phyloP scores from a whole-genome alignment of 2,329 filamentous ascomycete species.

The Macrophomina phaseolina region DNA sequence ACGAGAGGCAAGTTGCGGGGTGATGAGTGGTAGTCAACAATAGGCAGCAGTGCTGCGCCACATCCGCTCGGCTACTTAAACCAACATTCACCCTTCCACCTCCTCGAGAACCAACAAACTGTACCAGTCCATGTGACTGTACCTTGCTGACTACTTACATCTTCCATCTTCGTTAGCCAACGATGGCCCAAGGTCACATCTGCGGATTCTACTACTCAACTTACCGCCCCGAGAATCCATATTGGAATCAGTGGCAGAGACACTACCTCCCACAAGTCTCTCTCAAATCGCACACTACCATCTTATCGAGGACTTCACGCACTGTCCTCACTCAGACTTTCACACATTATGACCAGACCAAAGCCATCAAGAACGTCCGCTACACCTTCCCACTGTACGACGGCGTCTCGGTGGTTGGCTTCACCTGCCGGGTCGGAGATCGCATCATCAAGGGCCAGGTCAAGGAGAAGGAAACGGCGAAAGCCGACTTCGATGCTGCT shows the following conservation, averaged over 20 bases:
- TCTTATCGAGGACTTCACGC: constrained; percentile 61
- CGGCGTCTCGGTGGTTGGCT: constrained; percentile 71
- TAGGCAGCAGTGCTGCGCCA: constrained; percentile 17
- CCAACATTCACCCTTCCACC: not conserved
- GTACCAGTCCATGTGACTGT: no score
- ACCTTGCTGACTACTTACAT: no score
- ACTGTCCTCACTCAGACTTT: constrained; percentile 66
- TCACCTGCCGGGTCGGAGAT: constrained; percentile 67
- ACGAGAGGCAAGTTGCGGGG: not conserved
- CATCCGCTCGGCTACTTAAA: not conserved
- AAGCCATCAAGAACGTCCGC: constrained; percentile 59
- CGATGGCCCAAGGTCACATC: constrained; percentile 18
- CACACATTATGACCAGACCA: constrained; percentile 58
- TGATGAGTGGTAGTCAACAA: not conserved
- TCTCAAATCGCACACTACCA: constrained; percentile 64
- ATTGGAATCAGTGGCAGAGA: constrained; percentile 27
- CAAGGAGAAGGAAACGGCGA: constrained; percentile 68
- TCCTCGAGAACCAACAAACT: not conserved
- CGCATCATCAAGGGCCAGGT: constrained; percentile 69
- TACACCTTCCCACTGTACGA: constrained; percentile 77
- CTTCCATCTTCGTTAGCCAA: not conserved
- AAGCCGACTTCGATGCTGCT: constrained; percentile 64
- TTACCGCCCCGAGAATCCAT: not conserved
- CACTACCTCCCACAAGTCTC: constrained; percentile 63
- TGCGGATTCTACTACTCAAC: constrained; percentile 42